Evolutionary conservation across 345 rosid species (phyloP).

Genomic region (Durio zibethinus): DNA sequence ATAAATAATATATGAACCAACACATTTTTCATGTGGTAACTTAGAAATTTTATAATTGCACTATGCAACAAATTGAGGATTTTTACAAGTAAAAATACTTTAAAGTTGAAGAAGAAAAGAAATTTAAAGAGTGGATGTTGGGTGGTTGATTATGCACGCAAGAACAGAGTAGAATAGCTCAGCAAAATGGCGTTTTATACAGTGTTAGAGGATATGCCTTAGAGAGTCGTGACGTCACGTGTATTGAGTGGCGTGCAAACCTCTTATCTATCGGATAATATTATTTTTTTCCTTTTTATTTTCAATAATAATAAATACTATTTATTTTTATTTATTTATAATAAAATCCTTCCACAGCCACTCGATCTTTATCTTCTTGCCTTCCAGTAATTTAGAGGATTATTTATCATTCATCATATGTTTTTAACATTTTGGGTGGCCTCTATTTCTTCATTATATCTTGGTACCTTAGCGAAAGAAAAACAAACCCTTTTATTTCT

Average conservation of each 20-base stretch:
- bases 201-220: neutral
- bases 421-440: neutral
- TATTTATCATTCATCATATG: neutral
- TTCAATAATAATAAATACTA: no score
- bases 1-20: no score
- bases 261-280: neutral
- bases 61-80: neutral
- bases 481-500: no score
- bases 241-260: neutral
- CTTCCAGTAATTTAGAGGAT: neutral
- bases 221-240: neutral
- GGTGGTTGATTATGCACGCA: neutral
- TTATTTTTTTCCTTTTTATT: neutral
- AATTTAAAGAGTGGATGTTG: no score
- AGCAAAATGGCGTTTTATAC: neutral
- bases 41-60: no score
- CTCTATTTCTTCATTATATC: neutral
- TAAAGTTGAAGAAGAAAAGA: no score
- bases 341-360: neutral
- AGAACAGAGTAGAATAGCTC: neutral
- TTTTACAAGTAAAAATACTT: no score
- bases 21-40: neutral
- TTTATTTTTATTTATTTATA: neutral
- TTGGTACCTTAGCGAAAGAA: neutral
- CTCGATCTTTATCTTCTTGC: neutral